Evolutionary conservation across 2,329 filamentous ascomycete species (phyloP), one percentile per base, ranked within the genome.

Genomic region (Grosmannia serpens): DNA sequence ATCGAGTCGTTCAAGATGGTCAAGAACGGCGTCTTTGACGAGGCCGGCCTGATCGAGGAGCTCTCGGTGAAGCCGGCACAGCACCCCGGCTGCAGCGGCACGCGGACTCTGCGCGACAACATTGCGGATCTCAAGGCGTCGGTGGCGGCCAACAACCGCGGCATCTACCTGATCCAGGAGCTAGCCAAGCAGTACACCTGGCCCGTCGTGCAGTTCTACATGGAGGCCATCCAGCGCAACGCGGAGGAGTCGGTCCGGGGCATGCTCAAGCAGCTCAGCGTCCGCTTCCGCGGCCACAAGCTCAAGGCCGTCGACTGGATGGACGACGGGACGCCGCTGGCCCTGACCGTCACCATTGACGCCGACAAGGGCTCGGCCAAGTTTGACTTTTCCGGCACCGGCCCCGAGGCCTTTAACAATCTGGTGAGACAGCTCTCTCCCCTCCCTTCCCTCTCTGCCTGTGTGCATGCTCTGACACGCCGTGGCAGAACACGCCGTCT

Each of bases 171-270:
- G 22, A 91, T 91, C 62, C 79, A 77, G 35, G 77, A 79, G 0
- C 74, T 91, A 1, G 88, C 91, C 62, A 77, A 82, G 17, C 88
- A 92, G 65, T 91, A 89, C 63, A 82, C 47, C 7, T 59, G 60
- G 11, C 62, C 59, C 0, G 67, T 64, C 0, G 58, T 60, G 17
- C 13, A 52, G 17, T 51, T 64, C 60, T 91, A 91, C 69, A 91
- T 92, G 88, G 76, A 79, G 50, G 85, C 79, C 53, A 91, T 92
- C 59, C 88, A 91, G 68, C 77, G 81, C 51, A 91, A 89, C 41
- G 89, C 88, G 0, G 88, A 89, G 64, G 74, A 82, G 1, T 84
- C 83, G 20, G 89, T 94, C 0, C 80, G 87, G 13, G 81, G 81
- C 53, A 74, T 92, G 4, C 74, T 92, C 26, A 89, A 87, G 65